Percentiles rank a stretch among this genome's conserved stretches.
phyloP scores from a whole-genome alignment of 2,329 filamentous ascomycete genomes.

The Decorospora gaudefroyi region DNA sequence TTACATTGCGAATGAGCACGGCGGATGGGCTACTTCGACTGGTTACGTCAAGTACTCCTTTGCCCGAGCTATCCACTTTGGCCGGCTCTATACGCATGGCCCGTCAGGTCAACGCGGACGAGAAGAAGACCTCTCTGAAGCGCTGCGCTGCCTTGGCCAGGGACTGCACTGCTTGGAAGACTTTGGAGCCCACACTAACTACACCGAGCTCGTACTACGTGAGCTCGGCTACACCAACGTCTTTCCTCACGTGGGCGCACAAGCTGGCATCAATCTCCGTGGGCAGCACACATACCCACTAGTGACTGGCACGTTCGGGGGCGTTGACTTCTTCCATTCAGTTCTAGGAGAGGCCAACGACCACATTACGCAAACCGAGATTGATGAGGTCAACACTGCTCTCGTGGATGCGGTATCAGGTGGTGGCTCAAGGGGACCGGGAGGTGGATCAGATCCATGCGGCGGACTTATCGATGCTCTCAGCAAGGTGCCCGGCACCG shows the following conservation, averaged over 20 bases:
- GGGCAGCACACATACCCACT: conserved; percentile 57
- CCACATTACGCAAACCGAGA: conserved; percentile 55
- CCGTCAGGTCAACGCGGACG: conserved; percentile 47
- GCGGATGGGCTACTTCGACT: conserved; percentile 85
- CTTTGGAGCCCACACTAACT: conserved; percentile 61
- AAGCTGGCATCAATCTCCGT: conserved; percentile 52
- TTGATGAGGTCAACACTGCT: conserved; percentile 54
- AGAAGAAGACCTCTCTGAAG: conserved; percentile 55
- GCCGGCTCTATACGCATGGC: conserved; percentile 53
- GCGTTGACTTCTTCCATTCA: conserved; percentile 57
- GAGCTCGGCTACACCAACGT: conserved; percentile 58
- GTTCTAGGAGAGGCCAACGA: conserved; percentile 57
- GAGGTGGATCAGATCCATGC: conserved; percentile 38
- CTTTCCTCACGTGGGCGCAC: conserved; percentile 57
- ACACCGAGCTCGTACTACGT: conserved; percentile 57
- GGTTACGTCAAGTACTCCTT: conserved; percentile 69
- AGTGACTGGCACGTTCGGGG: conserved; percentile 60
- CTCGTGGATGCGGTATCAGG: conserved; percentile 48
- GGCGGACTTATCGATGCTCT: conserved; percentile 68
- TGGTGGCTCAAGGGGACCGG: conserved; percentile 36
- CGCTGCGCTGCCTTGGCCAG: conserved; percentile 57
- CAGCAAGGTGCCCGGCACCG: conserved; percentile 69
- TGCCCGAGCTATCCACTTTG: conserved; percentile 55
- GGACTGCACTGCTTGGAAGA: conserved; percentile 60
- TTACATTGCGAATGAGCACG: conserved; percentile 91